phyloP scores from a whole-genome alignment of 2,329 filamentous ascomycete genomes.

The Coniochaeta sp. region DNA sequence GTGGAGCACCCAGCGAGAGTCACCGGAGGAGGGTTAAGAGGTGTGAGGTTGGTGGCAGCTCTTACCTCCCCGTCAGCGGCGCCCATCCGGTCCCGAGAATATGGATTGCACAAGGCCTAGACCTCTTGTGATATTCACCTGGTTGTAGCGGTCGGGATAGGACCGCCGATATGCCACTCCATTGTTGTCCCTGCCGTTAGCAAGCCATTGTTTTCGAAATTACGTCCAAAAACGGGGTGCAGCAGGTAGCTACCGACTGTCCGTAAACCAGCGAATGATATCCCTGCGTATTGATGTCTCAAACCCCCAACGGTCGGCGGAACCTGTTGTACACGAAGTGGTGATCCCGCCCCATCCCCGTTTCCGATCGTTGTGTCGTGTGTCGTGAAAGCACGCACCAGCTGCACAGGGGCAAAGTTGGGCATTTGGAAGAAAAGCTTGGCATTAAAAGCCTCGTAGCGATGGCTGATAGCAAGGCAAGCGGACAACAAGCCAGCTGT shows the following conservation, averaged over 20 bases:
- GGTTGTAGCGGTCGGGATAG: background rate
- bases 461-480: background rate
- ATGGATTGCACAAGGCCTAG: background rate
- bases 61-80: background rate
- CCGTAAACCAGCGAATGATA: background rate
- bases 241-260: background rate
- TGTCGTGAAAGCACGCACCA: background rate
- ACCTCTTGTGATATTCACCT: background rate
- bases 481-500: background rate
- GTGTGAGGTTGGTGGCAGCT: background rate
- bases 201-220: background rate
- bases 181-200: background rate
- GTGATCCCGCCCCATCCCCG: background rate
- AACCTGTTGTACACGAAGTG: background rate
- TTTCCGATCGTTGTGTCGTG: background rate
- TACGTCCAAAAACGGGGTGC: background rate
- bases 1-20: background rate
- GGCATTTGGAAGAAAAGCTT: background rate
- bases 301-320: background rate
- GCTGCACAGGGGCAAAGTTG: background rate
- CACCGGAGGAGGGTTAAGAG: background rate
- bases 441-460: background rate
- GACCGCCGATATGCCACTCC: background rate
- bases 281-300: background rate
- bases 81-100: background rate